Evolutionary conservation across 192 early-diverging fungal species (phyloP).

Genomic region (Dimargaris xerosporica): DNA sequence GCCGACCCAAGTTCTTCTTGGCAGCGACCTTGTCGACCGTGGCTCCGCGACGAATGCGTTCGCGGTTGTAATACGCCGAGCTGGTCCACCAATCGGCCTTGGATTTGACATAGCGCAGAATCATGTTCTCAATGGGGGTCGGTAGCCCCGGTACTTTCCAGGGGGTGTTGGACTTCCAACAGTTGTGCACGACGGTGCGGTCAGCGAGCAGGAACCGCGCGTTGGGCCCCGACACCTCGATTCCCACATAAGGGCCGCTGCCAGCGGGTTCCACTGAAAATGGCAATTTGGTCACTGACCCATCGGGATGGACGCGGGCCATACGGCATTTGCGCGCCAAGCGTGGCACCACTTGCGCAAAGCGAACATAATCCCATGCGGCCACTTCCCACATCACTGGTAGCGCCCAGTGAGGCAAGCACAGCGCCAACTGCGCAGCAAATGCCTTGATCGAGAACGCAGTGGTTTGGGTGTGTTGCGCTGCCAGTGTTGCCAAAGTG

Average conservation of each 20-base stretch:
- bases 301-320: not conserved
- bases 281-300: not conserved
- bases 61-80: constrained; percentile 96
- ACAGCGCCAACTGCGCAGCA: too few relatives aligned
- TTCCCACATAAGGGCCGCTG: constrained; percentile 16
- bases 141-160: constrained; percentile 99
- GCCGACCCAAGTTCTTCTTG: constrained; percentile 93
- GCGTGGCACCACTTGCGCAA: not conserved
- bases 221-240: constrained; percentile 18
- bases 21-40: constrained; percentile 99
- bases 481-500: too few relatives aligned
- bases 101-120: constrained; percentile 94
- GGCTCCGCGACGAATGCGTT: constrained; percentile 94
- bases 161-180: constrained; percentile 98
- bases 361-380: not conserved
- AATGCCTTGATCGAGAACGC: too few relatives aligned
- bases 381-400: constrained; percentile 2
- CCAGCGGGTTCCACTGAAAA: not conserved
- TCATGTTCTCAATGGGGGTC: constrained; percentile 97
- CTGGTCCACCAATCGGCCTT: constrained; percentile 99
- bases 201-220: constrained; percentile 19
- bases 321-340: constrained; percentile 8
- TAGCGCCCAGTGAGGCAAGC: too few relatives aligned
- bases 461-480: too few relatives aligned
- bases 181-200: constrained; percentile 26